Evolutionary conservation across 2,329 filamentous ascomycete genomes (phyloP), one percentile per base, ranked within the genome.

Genomic region (Colletotrichum lini): DNA sequence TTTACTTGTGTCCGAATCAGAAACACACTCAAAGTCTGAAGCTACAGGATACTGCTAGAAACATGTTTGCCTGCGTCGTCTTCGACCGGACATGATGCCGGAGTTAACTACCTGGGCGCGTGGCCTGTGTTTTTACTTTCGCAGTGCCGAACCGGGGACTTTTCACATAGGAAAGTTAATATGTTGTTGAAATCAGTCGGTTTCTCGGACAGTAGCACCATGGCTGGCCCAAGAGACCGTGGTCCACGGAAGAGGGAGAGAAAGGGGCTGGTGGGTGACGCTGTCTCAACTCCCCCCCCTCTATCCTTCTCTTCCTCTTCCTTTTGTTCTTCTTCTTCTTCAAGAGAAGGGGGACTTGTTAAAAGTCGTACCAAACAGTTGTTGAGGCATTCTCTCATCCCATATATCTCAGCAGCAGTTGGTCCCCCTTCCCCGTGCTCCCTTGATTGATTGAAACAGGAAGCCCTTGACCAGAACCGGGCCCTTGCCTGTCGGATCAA

Each of bases 141-240:
- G 15, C 23, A n/a, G 23, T 52, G 59, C 44, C 59, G 52, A 68
- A 42, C 21, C 54, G 18, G 38, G 38, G 38, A 5, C n/a, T 23
- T n/a, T 42, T 26, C 16, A 3, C 30, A 18, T n/a, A 23, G 1
- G n/a, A 40, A 49, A n/a, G 30, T 50, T 15, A 26, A 61, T 61
- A 49, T 70, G 49, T 57, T 70, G 49, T 61, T 53, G 23, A 44
- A 53, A 63, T 71, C 64, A 57, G 57, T 58, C 52, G 57, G 63
- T 53, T 57, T 61, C n/a, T 50, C 67, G 63, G 67, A 35, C 50
- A 53, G 42, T 18, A 44, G 49, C 56, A 60, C 44, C 38, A 38
- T 10, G 8, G 35, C 35, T n/a, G 23, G 42, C 35, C 35, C 15
- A 18, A 53, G 23, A 26, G 30, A 42, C 59, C 18, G 12, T 63